These are phyloP conservation scores for Ehretia macrophylla DNA, from an alignment of 257 asterid species.

Conservation along the genomic window DNA sequence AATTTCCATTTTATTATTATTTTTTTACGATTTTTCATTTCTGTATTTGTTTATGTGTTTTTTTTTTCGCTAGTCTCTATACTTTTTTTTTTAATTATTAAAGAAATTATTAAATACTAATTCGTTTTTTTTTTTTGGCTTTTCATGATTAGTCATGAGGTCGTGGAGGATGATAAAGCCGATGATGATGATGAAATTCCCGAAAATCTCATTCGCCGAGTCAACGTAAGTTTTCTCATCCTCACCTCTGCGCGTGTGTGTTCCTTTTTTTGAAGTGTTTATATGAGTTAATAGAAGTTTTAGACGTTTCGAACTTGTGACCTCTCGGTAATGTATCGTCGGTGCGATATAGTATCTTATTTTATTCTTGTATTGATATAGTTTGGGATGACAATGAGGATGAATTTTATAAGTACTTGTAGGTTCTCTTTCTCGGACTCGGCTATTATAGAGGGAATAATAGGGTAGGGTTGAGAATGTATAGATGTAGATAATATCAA, in stretches of 20 bases:
- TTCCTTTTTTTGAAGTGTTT: not conserved
- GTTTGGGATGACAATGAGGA: too few relatives aligned
- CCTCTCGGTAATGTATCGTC: too few relatives aligned
- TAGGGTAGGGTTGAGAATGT: too few relatives aligned
- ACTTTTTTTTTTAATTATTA: not conserved
- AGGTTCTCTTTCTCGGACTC: too few relatives aligned
- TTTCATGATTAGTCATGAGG: conserved; percentile 27
- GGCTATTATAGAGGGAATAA: too few relatives aligned
- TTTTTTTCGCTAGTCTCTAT: not conserved
- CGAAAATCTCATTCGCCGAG: conserved; percentile 30
- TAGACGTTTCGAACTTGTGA: too few relatives aligned
- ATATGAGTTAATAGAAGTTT: not conserved
- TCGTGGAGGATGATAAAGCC: conserved; percentile 12
- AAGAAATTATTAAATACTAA: too few relatives aligned
- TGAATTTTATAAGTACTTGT: too few relatives aligned
- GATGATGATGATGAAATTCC: conserved; percentile 18
- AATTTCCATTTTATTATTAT: not conserved
- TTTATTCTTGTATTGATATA: too few relatives aligned
- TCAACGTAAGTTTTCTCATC: conserved; percentile 24
- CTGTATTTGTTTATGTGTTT: not conserved
- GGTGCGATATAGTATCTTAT: too few relatives aligned
- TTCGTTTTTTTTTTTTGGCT: conserved; percentile 1
- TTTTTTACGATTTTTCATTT: not conserved
- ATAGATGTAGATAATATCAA: too few relatives aligned
- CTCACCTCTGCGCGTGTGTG: not conserved